These are phyloP conservation scores for Irpex sp. DNA, from an alignment of 1,284 basidiomycete species.

Conservation along the genomic window DNA sequence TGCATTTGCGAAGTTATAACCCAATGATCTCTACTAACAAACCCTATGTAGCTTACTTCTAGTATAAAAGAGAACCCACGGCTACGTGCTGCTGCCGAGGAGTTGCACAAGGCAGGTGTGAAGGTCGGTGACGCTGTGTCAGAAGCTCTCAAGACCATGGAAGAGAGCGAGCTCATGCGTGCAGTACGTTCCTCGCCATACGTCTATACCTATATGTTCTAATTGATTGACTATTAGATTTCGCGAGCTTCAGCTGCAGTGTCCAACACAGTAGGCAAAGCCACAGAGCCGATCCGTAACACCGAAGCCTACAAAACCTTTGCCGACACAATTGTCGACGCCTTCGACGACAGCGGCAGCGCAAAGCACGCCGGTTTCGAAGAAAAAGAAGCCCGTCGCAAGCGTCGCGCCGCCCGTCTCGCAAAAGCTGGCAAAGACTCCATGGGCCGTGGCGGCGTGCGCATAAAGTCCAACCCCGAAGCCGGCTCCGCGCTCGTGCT, in stretches of 20 bases:
- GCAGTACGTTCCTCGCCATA: slow-evolving; percentile 44
- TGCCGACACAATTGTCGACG: slow-evolving; percentile 85
- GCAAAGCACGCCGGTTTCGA: slow-evolving; percentile 93
- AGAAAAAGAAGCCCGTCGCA: slow-evolving; percentile 82
- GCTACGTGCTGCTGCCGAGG: slow-evolving; percentile 86
- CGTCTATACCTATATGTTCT: not conserved
- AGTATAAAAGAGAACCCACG: slow-evolving; percentile 97
- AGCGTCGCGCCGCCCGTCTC: slow-evolving; percentile 68
- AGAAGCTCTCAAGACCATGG: slow-evolving; percentile 86
- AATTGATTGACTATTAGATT: slow-evolving; percentile 41
- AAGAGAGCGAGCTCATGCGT: slow-evolving; percentile 90
- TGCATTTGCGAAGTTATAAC: slow-evolving; percentile 34
- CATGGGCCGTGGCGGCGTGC: slow-evolving; percentile 35
- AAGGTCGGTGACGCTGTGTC: slow-evolving; percentile 92
- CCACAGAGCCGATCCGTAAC: slow-evolving; percentile 91
- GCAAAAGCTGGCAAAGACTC: slow-evolving; percentile 76
- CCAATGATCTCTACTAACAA: not conserved
- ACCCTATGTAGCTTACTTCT: slow-evolving; percentile 63
- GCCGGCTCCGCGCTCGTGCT: slow-evolving; percentile 82
- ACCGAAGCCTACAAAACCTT: slow-evolving; percentile 93
- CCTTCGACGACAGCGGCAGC: slow-evolving; percentile 89
- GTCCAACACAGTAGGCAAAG: slow-evolving; percentile 72
- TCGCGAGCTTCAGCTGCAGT: slow-evolving; percentile 76
- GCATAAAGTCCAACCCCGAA: slow-evolving; percentile 72
- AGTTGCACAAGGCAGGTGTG: slow-evolving; percentile 83